A percentile compares a stretch with the other conserved stretches of the same genome.
These are phyloP conservation scores for Albatrellus ellisii DNA, from an alignment of 768 basidiomycete genomes.

Conservation along the genomic window DNA sequence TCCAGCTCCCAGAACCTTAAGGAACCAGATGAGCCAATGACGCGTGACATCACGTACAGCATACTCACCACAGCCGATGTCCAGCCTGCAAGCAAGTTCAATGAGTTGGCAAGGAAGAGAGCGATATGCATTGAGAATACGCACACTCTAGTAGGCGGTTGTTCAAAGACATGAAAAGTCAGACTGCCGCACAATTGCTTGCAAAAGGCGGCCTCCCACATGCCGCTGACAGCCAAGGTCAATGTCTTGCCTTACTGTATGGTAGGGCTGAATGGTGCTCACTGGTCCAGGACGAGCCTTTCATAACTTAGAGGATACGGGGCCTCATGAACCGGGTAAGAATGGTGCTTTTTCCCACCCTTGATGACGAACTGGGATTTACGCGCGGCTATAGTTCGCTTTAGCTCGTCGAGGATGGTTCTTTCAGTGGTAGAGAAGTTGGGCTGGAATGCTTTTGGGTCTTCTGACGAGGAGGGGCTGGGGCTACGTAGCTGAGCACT, in stretches of 20 bases:
- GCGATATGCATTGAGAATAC: slow-evolving; percentile 15
- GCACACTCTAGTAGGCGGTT: slow-evolving; percentile 49
- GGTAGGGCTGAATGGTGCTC: too few species aligned
- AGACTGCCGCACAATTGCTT: slow-evolving; percentile 41
- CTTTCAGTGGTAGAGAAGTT: slow-evolving; percentile 52
- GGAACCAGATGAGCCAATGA: background rate
- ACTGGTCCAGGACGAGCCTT: slow-evolving; percentile 51
- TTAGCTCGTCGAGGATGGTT: slow-evolving; percentile 44
- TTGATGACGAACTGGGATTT: slow-evolving; percentile 44
- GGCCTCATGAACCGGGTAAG: slow-evolving; percentile 33
- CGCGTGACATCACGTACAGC: background rate
- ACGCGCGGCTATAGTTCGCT: slow-evolving; percentile 35
- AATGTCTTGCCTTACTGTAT: too few species aligned
- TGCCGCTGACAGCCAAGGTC: too few species aligned
- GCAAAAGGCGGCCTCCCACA: slow-evolving; percentile 50
- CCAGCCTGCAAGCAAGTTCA: slow-evolving; percentile 30
- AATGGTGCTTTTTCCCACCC: slow-evolving; percentile 40
- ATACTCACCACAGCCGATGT: slow-evolving; percentile 57
- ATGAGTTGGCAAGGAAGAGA: background rate
- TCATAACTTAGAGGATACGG: slow-evolving; percentile 65
- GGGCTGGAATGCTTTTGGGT: slow-evolving; percentile 15
- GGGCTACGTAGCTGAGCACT: background rate
- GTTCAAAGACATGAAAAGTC: slow-evolving; percentile 53
- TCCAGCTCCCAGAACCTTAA: slow-evolving; percentile 63
- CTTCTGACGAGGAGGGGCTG: background rate